A percentile compares a stretch with the other conserved stretches of the same genome.
These are phyloP conservation scores for Xylaria intraflava DNA, from an alignment of 495 filamentous ascomycete species.

Conservation along the genomic window DNA sequence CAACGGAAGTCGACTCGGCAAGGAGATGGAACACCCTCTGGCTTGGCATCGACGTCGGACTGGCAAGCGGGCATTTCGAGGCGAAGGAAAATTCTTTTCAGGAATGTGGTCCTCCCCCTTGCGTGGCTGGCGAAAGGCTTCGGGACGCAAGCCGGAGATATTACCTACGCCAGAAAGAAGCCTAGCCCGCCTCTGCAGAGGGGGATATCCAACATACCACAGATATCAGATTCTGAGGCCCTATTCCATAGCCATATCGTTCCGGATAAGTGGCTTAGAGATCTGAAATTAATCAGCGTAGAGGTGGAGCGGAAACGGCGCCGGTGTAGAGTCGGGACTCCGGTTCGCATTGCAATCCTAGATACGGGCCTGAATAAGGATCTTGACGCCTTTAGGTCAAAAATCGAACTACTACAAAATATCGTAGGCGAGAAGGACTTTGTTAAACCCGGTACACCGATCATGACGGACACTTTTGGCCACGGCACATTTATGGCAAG, in stretches of 20 bases:
- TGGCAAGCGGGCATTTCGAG: no score
- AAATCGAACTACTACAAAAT: neutral
- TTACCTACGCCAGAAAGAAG: neutral
- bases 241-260: neutral
- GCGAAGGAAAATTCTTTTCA: neutral
- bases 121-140: neutral
- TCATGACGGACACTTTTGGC: neutral
- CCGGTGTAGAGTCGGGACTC: neutral
- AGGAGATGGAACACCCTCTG: no score
- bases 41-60: no score
- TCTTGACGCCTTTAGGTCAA: neutral
- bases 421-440: neutral
- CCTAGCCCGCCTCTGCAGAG: no score
- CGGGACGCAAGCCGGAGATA: neutral
- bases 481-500: neutral
- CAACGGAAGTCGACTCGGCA: neutral
- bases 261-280: neutral
- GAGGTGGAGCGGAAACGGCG: neutral
- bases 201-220: neutral
- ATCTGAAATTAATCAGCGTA: neutral
- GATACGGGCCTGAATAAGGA: neutral
- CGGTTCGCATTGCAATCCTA: neutral
- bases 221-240: neutral
- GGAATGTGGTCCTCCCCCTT: neutral
- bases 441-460: neutral